Conservation (phyloP, 148 eudicot species). For the Rhododendron griersonianum region DNA sequence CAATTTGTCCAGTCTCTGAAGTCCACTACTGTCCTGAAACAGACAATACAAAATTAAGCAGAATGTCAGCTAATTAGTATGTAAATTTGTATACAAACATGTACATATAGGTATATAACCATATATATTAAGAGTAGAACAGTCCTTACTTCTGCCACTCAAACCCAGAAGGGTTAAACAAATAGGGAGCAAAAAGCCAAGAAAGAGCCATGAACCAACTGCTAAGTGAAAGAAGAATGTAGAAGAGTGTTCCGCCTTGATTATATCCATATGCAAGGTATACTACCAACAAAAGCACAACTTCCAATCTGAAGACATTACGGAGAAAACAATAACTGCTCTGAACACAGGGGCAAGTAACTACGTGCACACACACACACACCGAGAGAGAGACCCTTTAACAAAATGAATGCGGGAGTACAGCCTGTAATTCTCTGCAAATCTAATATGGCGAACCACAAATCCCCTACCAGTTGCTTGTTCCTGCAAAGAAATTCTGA, state of each 20-base stretch:
- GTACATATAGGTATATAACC: neutral
- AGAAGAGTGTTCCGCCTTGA: constrained; percentile 61
- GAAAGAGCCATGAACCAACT: constrained; percentile 97
- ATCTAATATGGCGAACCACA: constrained; percentile 93
- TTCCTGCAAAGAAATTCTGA: constrained; percentile 43
- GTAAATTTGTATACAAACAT: neutral
- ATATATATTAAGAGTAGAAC: neutral
- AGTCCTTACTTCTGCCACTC: constrained; percentile 98
- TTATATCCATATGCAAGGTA: constrained; percentile 77
- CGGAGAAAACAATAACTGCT: neutral
- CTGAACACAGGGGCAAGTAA: neutral
- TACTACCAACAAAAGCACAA: constrained; percentile 74
- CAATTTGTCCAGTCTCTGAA: constrained; percentile 99
- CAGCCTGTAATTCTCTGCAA: constrained; percentile 96
- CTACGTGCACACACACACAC: neutral
- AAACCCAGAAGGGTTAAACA: constrained; percentile 95
- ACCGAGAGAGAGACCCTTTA: constrained; percentile 61
- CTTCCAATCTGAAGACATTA: constrained; percentile 66
- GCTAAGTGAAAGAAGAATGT: constrained; percentile 82
- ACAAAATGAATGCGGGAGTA: constrained; percentile 98
- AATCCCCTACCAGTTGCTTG: constrained; percentile 98
- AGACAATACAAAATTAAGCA: neutral
- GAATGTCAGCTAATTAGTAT: neutral
- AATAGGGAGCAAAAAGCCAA: constrained; percentile 96
- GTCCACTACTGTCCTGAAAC: constrained; percentile 79